Evolutionary conservation across 352 stramenopile genomes (phyloP), one percentile per base, ranked within the genome.

Genomic region (Pythium aquatile): DNA sequence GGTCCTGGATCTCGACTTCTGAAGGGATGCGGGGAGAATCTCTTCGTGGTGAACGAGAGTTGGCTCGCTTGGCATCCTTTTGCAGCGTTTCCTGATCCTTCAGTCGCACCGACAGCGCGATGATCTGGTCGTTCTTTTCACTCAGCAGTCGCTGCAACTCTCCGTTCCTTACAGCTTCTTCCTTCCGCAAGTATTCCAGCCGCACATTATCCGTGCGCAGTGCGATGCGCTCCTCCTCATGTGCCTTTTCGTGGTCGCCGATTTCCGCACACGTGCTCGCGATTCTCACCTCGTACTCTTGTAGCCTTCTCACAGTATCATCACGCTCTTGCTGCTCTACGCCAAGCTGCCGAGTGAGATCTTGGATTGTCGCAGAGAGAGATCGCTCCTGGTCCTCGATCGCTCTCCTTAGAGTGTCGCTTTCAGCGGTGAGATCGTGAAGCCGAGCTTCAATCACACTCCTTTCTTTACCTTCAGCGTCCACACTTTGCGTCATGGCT

Each of bases 71-170:
- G 28, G 58, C 65, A 10, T 67, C 49, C 24, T 69, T 49, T 6
- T 55, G 17, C 28, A 63, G 44, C 9, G 44, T 44, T 26, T 59
- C 48, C 16, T 66, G 39, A 10, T 35, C 64, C 28, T 86, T 63
- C 14, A 77, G 59, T 29, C 66, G 64, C 29, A 74, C 58, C 10
- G 67, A 77, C 44, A 90, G 68, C 30, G 69, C 65, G 14, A 80
- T 68, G 32, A 93, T 87, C 53, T 77, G 60, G 20, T 80, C 72
- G 53, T 93, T 93, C 61, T 94, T 94, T 57, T 93, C 86, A 20
- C 74, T 65, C 6, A 91, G 35, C 1, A 94, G 58, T 20, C 71
- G 68, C 55, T 79, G 69, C 0, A 94, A 55, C 61, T 91, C 83
- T 1, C 56, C 61, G 49, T 73, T 93, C 20, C 85, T 81, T 11